phyloP scores from a whole-genome alignment of 306 rosid species.

The Cucurbita moschata region DNA sequence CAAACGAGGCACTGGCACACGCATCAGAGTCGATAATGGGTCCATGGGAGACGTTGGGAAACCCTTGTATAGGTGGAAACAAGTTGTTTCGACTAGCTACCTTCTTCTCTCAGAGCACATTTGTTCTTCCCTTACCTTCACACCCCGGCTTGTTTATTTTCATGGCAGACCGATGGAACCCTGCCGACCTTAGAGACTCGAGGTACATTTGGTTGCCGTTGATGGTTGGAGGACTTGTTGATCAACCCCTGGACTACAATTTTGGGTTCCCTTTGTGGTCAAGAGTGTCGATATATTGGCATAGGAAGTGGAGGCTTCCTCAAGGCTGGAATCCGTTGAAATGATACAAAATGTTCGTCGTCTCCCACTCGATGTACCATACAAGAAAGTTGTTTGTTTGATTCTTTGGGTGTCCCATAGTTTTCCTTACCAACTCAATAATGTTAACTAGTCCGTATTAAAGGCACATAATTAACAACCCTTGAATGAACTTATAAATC shows the following conservation, averaged over 20 bases:
- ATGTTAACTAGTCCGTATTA: neutral
- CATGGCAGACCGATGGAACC: constrained; percentile 95
- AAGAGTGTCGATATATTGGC: constrained; percentile 95
- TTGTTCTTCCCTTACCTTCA: constrained; percentile 62
- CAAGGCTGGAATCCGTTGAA: constrained; percentile 40
- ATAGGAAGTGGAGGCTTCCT: constrained; percentile 85
- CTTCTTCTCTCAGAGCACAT: constrained; percentile 90
- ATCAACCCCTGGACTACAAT: constrained; percentile 68
- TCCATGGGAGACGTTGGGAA: constrained; percentile 90
- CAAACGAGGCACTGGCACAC: constrained; percentile 83
- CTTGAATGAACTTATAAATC: neutral
- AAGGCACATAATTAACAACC: neutral
- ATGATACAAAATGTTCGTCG: constrained; percentile 15
- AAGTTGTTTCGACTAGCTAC: constrained; percentile 56
- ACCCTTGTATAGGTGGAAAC: constrained; percentile 77
- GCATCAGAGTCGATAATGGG: constrained; percentile 85
- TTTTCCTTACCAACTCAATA: neutral
- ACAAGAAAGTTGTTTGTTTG: constrained; percentile 15
- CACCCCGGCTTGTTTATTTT: constrained; percentile 53
- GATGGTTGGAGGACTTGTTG: constrained; percentile 74
- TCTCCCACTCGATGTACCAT: constrained; percentile 16
- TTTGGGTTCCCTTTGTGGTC: constrained; percentile 93
- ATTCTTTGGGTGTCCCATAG: constrained; percentile 21
- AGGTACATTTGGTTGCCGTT: constrained; percentile 93
- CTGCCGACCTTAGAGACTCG: constrained; percentile 72